Evolutionary conservation across 2,329 filamentous ascomycete species (phyloP).

Genomic region (Hypoxylon sp.): DNA sequence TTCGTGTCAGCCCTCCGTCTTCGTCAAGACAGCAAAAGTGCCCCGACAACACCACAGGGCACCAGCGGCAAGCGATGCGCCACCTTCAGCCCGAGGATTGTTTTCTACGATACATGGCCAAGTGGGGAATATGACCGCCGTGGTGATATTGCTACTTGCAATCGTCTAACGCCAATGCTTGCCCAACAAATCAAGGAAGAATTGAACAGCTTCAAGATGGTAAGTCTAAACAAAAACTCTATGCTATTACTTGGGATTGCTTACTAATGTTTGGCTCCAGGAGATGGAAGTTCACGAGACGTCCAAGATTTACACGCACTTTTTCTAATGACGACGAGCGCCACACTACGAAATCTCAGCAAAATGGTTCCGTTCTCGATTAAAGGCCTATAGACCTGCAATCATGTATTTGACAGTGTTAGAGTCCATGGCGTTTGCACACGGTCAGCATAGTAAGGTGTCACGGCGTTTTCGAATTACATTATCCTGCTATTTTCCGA

Average conservation of each 20-base stretch:
- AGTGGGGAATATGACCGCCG: conserved; percentile 95
- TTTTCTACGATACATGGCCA: conserved; percentile 97
- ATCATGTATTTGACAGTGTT: conserved; percentile 68
- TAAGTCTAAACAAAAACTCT: conserved; percentile 61
- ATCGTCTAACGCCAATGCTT: conserved; percentile 94
- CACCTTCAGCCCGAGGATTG: conserved; percentile 90
- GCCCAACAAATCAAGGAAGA: conserved; percentile 99
- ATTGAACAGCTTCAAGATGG: conserved; percentile 99
- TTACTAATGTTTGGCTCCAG: conserved; percentile 68
- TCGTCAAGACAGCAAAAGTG: conserved; percentile 82
- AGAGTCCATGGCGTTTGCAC: conserved; percentile 65
- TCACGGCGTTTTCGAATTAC: conserved; percentile 65
- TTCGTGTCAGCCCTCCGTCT: conserved; percentile 84
- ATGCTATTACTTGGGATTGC: neutral
- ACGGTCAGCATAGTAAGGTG: conserved; percentile 72
- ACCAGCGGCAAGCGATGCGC: conserved; percentile 70
- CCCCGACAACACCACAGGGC: conserved; percentile 82
- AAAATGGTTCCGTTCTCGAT: conserved; percentile 54
- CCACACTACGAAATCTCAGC: conserved; percentile 51
- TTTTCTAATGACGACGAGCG: conserved; percentile 81
- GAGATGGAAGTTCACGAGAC: conserved; percentile 99
- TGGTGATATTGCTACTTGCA: conserved; percentile 97
- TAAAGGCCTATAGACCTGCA: conserved; percentile 53
- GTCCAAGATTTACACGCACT: conserved; percentile 99
- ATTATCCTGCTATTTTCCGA: conserved; percentile 49